Evolutionary conservation across 371 early-diverging fungal genomes (phyloP).

Genomic region (Syncephalis fuscata): DNA sequence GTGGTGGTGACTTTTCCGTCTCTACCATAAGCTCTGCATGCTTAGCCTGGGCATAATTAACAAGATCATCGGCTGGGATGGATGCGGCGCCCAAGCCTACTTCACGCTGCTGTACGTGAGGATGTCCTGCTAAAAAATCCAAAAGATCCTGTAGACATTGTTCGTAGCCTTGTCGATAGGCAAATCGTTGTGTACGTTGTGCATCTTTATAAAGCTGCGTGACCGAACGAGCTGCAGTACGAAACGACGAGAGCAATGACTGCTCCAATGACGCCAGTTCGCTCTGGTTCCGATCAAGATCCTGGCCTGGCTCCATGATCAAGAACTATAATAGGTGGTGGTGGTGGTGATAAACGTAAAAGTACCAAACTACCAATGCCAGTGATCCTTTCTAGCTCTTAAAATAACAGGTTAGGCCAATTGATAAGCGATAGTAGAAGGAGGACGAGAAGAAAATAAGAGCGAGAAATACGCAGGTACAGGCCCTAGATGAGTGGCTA

Average conservation of each 20-base stretch:
- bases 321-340: too few relatives aligned
- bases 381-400: too few relatives aligned
- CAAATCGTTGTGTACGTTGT: constrained; percentile 34
- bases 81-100: neutral
- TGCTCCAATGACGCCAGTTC: neutral
- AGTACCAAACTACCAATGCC: too few relatives aligned
- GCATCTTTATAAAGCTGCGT: constrained; percentile 56
- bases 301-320: too few relatives aligned
- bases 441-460: too few relatives aligned
- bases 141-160: constrained; percentile 51
- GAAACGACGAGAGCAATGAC: constrained; percentile 18
- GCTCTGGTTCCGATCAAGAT: too few relatives aligned
- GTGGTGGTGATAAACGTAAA: too few relatives aligned
- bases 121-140: constrained; percentile 13
- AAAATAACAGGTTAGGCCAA: too few relatives aligned
- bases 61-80: neutral
- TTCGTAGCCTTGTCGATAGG: constrained; percentile 49
- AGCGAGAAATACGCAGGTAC: too few relatives aligned
- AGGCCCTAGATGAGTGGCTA: too few relatives aligned
- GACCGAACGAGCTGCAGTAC: constrained; percentile 47
- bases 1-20: neutral
- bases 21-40: neutral
- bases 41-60: neutral
- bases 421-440: too few relatives aligned
- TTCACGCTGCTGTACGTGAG: neutral